Base-by-base conservation (phyloP, 2,329 filamentous ascomycete genomes). In the Leptographium flavum region DNA sequence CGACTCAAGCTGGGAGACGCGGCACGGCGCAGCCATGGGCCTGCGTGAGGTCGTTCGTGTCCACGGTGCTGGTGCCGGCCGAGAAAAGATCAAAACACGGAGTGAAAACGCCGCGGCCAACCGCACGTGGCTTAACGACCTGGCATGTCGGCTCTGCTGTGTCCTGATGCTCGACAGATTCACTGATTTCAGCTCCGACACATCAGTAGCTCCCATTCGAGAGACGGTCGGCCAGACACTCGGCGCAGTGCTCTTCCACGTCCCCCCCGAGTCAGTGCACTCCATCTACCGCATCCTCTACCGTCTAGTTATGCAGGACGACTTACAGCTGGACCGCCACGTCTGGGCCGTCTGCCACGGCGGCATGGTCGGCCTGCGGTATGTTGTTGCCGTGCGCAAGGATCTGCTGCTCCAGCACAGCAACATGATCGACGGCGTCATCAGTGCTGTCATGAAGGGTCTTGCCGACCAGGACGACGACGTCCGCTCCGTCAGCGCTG, bases 151-250 rank as follows among this genome's bases (percentile, higher is more conserved):
- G 23, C 74, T 98, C 41, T 90, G 88, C 61, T 94, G 86, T 59
- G 88, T 98, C 43, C 81, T 98, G 56, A 95, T 98, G 80, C 78
- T 98, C 15, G 92, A 98, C 64, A 81, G 88, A 44, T 98, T 98
- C 58, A 93, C 88, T 46, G 92, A 98, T 58, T 98, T 95, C 65
- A 92, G 93, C 48, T 94, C 88, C 5, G 92, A 98, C 61, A 98
- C 87, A 44, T 94, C 93, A 1, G 87, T 98, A 35, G 92, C 92
- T 1, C 92, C 92, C 0, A 95, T 98, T 51, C 75, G 92, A 52
- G 92, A 98, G 65, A 94, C 88, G 0, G 85, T 94, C 35, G 92
- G 92, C 39, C 92, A 98, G 63, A 90, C 88, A 3, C 70, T 98
- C 14, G 93, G 90, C 54, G 87, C 90, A 13, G 77, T 93, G 14